Percentiles rank a stretch among this genome's conserved stretches.
phyloP scores from a whole-genome alignment of 2,329 filamentous ascomycete genomes.

The Botryotinia convoluta region DNA sequence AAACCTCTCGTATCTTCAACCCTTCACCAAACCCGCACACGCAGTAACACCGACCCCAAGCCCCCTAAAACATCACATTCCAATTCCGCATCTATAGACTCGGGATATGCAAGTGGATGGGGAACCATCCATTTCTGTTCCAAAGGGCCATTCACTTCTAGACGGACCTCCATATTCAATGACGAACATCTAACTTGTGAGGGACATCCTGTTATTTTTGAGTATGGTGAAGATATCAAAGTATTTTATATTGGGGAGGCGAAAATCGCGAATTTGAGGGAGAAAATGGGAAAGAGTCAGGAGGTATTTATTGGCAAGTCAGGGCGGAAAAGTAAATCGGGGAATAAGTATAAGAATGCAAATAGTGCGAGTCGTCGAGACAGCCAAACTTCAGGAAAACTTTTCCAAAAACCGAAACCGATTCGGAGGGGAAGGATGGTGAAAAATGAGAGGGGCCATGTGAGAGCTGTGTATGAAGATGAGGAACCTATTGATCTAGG shows the following conservation, averaged over 20 bases:
- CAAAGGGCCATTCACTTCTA: not conserved
- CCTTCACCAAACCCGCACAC: not conserved
- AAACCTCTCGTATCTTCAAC: not conserved
- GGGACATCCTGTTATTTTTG: not conserved
- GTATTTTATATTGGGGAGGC: not conserved
- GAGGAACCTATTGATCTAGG: not conserved
- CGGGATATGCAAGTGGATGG: not conserved
- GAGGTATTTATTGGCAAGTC: not conserved
- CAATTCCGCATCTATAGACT: not conserved
- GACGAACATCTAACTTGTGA: not conserved
- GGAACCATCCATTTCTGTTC: not conserved
- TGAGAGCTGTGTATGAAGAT: not conserved
- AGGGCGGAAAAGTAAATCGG: not conserved
- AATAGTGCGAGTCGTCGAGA: not conserved
- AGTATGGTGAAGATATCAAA: not conserved
- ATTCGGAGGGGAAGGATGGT: not conserved
- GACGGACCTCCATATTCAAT: not conserved
- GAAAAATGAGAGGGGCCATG: not conserved
- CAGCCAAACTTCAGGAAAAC: not conserved
- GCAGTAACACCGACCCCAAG: not conserved
- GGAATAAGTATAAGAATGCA: not conserved
- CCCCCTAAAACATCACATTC: not conserved
- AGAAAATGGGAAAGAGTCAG: not conserved
- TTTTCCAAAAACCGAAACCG: not conserved
- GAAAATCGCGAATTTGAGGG: not conserved